Evolutionary conservation across 2,329 filamentous ascomycete genomes (phyloP), one percentile per base, ranked within the genome.

Genomic region (Claviceps fusiformis): DNA sequence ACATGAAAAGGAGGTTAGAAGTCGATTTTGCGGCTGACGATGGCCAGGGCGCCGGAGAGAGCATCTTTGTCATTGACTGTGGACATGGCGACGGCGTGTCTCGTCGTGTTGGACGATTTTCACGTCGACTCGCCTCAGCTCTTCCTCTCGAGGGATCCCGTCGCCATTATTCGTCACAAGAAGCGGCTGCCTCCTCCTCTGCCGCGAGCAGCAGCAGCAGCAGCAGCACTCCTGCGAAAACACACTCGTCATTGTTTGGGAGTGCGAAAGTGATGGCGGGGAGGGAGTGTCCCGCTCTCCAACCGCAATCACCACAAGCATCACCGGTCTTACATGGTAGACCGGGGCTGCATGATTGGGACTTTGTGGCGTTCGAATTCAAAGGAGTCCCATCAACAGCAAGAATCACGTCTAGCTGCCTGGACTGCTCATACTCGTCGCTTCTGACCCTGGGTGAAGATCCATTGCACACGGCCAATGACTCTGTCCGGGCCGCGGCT

Each of bases 11-110:
- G 57, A 83, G 75, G 58, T 73, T 97, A 3, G 86, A 93, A 62
- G 89, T 95, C 2, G 93, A 98, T 65, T 97, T 96, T 70, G 86
- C 86, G 45, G 83, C 81, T 24, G 88, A 91, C 60, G 87, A 93
- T 69, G 80, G 81, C n/a, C 74, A 81, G 54, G 81, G 83, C 51
- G 85, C 83, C 31, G 90, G 90, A 24, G 92, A 96, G 68, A 78
- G 77, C 17, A 73, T 95, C 44, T 75, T 95, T 31, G 78, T 95
- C 3, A 76, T 96, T 50, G 77, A 82, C 39, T 86, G 85, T 62
- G 89, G 88, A 0, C 68, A 82, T n/a, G 80, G 81, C 33, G 80
- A 86, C 58, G 76, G 75, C 7, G 70, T 73, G 37, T 68, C 69
- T 13, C 66, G 75, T 24, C 60, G 67, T 8, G 63, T 82, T 17